phyloP scores from a whole-genome alignment of 129 eudicot species.

The Solidago caesia region DNA sequence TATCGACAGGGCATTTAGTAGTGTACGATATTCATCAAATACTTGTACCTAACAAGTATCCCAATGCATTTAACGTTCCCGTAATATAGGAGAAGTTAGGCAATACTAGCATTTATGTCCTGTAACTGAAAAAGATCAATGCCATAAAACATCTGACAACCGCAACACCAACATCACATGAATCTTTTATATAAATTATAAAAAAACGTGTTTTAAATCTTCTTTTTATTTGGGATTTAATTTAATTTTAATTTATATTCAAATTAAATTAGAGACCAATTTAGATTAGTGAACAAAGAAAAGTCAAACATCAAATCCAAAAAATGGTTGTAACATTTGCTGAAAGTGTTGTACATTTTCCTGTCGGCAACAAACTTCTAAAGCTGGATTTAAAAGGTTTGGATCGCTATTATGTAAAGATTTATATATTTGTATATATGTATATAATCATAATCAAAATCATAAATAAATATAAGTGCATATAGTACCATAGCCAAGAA shows the following conservation, averaged over 20 bases:
- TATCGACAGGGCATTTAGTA: neutral
- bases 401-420: neutral
- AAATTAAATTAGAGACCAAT: neutral
- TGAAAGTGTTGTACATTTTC: conserved; percentile 36
- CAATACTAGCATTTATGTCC: conserved; percentile 27
- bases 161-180: conserved; percentile 16
- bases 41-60: conserved; percentile 28
- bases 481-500: conserved; percentile 76
- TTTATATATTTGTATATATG: neutral
- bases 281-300: neutral
- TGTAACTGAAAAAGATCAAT: conserved; percentile 21
- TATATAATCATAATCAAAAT: neutral
- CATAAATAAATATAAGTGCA: neutral
- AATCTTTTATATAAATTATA: conserved; percentile 12
- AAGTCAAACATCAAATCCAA: conserved; percentile 28
- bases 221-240: neutral
- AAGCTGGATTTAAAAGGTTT: conserved; percentile 30
- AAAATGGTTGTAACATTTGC: conserved; percentile 27
- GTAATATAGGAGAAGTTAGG: conserved; percentile 27
- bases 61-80: conserved; percentile 30
- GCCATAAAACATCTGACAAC: conserved; percentile 21
- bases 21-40: conserved; percentile 27
- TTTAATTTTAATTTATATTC: neutral
- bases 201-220: conserved; percentile 12
- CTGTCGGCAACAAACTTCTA: conserved; percentile 25